Evolutionary conservation across 768 basidiomycete genomes (phyloP), one percentile per base, ranked within the genome.

Genomic region (Chalciporus piperatus): DNA sequence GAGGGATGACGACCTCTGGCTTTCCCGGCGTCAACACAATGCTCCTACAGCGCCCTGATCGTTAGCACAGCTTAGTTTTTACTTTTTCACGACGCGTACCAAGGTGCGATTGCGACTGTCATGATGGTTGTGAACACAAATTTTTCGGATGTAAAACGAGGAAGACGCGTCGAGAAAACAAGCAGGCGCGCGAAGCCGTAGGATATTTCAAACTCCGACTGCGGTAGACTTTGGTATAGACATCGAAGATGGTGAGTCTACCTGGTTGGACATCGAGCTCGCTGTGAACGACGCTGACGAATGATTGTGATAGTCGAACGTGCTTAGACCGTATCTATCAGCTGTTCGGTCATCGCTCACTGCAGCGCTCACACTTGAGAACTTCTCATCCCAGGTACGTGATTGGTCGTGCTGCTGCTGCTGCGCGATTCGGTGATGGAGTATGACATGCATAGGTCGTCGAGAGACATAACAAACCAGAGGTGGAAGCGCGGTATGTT

Each of bases 401-500:
- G 16, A 41, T 41, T 23, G 19, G 22, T 40, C 44, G 52, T 27
- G 19, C 16, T 25, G 3, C 48, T 32, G 40, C 39, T 51, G 40
- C 40, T 54, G 23, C 41, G 28, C n/a, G 52, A 47, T 59, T 38
- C 19, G 42, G 46, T 47, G 35, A 50, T 43, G 55, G 47, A 53
- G 40, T 50, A 61, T 46, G 45, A 28, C 51, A 32, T 54, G 42
- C 49, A 32, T 67, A 96, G 92, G 87, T 97, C 52, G 95, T 98
- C 46, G 96, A 98, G 70, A 78, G 96, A 43, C 96, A 98, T 74
- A 98, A 98, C 71, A 92, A 94, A 62, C 96, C 96, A 45, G 96
- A 98, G 68, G 84, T 98, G 12, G 96, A 98, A 72, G 84, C 84
- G 28, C 78, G 78, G 95, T 94, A 68, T 57, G 81, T 63, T 20